Evolutionary conservation across 2,329 filamentous ascomycete genomes (phyloP).

Genomic region (Cercospora beticola): DNA sequence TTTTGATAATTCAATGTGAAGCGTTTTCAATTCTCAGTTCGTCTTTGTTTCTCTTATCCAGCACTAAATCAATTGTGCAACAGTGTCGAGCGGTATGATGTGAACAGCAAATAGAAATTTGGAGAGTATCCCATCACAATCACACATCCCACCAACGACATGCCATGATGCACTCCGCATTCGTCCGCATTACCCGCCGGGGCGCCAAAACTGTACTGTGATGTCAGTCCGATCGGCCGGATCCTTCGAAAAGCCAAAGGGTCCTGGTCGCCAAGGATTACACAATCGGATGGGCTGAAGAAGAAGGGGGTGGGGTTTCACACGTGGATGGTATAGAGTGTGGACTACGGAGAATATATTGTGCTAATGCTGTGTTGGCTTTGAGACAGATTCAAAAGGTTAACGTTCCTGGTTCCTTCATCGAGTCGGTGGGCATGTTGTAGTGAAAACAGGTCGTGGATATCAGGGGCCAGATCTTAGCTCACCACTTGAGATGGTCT

Average conservation of each 20-base stretch:
- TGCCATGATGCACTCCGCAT: slow-evolving; percentile 12
- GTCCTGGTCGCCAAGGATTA: slow-evolving; percentile 1
- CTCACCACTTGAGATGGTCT: not conserved
- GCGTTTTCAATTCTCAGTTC: not conserved
- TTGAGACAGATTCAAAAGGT: not conserved
- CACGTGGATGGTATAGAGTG: not conserved
- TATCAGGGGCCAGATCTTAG: not conserved
- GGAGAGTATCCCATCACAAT: not conserved
- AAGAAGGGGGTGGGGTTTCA: not conserved
- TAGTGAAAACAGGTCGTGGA: not conserved
- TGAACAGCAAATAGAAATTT: not conserved
- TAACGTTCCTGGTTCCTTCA: not conserved
- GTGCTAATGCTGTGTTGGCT: not conserved
- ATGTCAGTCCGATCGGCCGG: slow-evolving; percentile 8
- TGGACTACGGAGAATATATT: not conserved
- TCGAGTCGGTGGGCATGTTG: not conserved
- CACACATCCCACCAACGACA: not conserved
- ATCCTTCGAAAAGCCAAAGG: not conserved
- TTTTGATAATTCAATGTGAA: slow-evolving; percentile 1
- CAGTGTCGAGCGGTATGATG: not conserved
- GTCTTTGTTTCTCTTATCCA: not conserved
- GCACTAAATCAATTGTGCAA: not conserved
- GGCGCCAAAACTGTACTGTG: slow-evolving; percentile 2
- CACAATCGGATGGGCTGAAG: not conserved
- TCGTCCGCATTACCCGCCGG: slow-evolving; percentile 15